Evolutionary conservation across 768 basidiomycete genomes (phyloP).

Genomic region (Terana coerulea): DNA sequence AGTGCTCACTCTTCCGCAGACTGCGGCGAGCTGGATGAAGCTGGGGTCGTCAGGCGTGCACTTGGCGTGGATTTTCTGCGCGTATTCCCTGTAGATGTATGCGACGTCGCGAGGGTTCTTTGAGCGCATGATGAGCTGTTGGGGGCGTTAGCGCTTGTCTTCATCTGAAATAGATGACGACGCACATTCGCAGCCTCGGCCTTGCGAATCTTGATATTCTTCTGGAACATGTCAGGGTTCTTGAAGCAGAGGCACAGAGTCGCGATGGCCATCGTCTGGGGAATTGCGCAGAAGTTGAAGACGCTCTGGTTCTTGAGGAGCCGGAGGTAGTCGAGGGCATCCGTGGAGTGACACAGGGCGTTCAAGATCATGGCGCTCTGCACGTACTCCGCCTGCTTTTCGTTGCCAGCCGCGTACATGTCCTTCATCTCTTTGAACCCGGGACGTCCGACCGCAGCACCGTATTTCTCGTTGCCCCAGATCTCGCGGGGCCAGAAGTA

Average conservation of each 20-base stretch:
- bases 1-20: conserved; percentile 70
- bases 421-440: conserved; percentile 66
- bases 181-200: conserved; percentile 81
- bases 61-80: conserved; percentile 79
- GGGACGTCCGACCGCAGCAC: conserved; percentile 26
- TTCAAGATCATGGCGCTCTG: conserved; percentile 89
- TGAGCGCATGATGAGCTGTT: conserved; percentile 85
- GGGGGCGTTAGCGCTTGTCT: not conserved
- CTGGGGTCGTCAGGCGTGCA: conserved; percentile 80
- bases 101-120: conserved; percentile 92
- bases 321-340: conserved; percentile 86
- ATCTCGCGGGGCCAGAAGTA: conserved; percentile 96
- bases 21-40: conserved; percentile 77
- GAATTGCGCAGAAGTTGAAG: conserved; percentile 95
- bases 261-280: conserved; percentile 93
- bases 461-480: conserved; percentile 63
- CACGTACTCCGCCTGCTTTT: conserved; percentile 70
- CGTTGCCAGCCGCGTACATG: conserved; percentile 52
- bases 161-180: conserved; percentile 4
- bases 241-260: conserved; percentile 91
- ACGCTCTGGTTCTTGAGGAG: conserved; percentile 87
- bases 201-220: conserved; percentile 94
- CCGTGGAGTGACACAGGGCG: conserved; percentile 77
- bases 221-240: conserved; percentile 82
- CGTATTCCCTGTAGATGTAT: conserved; percentile 80